Evolutionary conservation across 306 rosid species (phyloP), one percentile per base, ranked within the genome.

Genomic region (Psophocarpus tetragonolobus): DNA sequence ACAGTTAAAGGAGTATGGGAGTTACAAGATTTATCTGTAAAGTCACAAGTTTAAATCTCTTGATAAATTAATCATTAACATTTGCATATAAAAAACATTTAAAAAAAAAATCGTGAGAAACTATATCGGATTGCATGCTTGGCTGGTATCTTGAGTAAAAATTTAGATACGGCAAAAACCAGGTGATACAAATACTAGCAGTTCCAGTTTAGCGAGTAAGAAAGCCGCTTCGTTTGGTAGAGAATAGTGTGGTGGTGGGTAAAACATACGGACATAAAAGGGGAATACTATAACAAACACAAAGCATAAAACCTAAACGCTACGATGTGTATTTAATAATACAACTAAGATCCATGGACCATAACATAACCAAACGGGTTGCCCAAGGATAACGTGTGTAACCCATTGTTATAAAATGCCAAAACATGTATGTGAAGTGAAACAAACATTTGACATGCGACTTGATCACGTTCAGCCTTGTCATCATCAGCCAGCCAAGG

Each of bases 401-500:
- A 54, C 11, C 68, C n/a, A 11, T 61, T 26, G 42, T 35, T 17
- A 71, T 17, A 72, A 50, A 35, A 80, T 20, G 68, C 84, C 76
- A 83, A 36, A 79, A 83, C 74, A 66, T 58, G 33, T n/a, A n/a
- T n/a, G n/a, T n/a, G n/a, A n/a, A n/a, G n/a, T n/a, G 62, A 63
- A 63, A 54, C 82, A 72, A 68, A 77, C 79, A 58, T 29, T n/a
- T 29, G 63, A 60, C 64, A 60, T 47, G 71, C 71, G 53, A 21
- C 33, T 58, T 26, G 64, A 78, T 78, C 80, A 74, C 71, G 58
- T 47, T 68, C 71, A 76, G 20, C 20, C 21, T 30, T 38, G 82
- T 84, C 87, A 66, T 81, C 20, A 71, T 81, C 85, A 71, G 63
- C 70, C 85, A 80, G 56, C 77, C 66, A 32, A 65, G 51, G 18